A percentile compares a stretch with the other conserved stretches of the same genome.
These are phyloP conservation scores for Ceratobasidium sp. DNA, from an alignment of 1,284 basidiomycete genomes.

Conservation along the genomic window DNA sequence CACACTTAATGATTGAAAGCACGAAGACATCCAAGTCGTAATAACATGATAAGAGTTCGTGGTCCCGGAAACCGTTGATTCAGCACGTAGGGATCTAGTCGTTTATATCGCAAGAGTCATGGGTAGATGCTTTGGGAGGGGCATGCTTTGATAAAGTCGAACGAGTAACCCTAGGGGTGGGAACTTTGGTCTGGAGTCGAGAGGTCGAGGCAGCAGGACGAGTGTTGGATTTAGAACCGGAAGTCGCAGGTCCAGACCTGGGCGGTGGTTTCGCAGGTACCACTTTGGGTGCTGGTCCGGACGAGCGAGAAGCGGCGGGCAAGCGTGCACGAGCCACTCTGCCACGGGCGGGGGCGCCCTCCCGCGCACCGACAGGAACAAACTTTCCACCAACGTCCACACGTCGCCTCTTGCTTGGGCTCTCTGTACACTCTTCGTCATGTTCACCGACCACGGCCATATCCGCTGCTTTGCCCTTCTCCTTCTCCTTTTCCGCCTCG, in stretches of 20 bases:
- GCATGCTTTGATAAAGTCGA: constrained; percentile 2
- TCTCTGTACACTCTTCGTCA: background rate
- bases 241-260: background rate
- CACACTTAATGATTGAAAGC: constrained; percentile 18
- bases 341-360: background rate
- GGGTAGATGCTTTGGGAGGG: background rate
- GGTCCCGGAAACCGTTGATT: constrained; percentile 1
- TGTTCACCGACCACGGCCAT: background rate
- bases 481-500: background rate
- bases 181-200: background rate
- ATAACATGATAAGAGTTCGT: constrained; percentile 22
- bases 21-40: constrained; percentile 27
- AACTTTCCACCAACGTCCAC: constrained; percentile 9
- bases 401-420: constrained; percentile 26
- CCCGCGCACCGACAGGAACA: background rate
- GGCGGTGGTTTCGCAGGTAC: constrained; percentile 32
- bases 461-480: background rate
- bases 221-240: constrained; percentile 8
- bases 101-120: constrained; percentile 4
- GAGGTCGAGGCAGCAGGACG: background rate
- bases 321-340: background rate
- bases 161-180: background rate
- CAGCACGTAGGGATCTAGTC: constrained; percentile 19
- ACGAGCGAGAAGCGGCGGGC: background rate
- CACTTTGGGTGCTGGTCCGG: constrained; percentile 9